These are phyloP conservation scores for Dispira simplex DNA, from an alignment of 192 early-diverging fungal genomes.

Conservation along the genomic window DNA sequence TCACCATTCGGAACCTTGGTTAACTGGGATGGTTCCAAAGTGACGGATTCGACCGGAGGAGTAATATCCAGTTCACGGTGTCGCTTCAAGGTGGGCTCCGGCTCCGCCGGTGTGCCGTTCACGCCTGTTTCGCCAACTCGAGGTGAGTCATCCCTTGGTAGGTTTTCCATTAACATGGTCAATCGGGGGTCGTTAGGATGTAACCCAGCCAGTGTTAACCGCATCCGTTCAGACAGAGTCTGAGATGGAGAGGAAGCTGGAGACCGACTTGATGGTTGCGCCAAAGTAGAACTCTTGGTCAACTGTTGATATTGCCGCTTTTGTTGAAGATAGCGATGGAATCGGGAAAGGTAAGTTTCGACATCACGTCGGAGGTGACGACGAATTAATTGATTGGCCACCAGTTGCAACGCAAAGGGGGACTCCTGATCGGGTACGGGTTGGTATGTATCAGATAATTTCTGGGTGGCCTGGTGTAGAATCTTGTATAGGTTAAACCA, in stretches of 20 bases:
- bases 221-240: neutral
- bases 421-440: conserved; percentile 2
- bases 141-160: no score
- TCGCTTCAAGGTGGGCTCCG: no score
- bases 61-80: neutral
- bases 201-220: neutral
- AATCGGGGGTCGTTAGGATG: neutral
- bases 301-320: conserved; percentile 2
- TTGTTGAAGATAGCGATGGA: conserved; percentile 2
- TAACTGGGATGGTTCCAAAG: neutral
- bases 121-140: no score
- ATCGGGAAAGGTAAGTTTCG: conserved; percentile 7
- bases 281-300: neutral
- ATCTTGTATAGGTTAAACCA: conserved; percentile 11
- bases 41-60: neutral
- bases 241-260: neutral
- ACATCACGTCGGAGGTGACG: neutral
- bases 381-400: neutral
- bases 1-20: neutral
- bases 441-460: neutral
- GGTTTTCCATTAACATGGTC: no score
- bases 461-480: neutral
- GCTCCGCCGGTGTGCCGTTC: no score
- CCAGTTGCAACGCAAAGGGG: conserved; percentile 1
- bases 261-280: neutral